These are phyloP conservation scores for Mycosarcoma mackinlayi DNA, from an alignment of 1,284 basidiomycete genomes.

Conservation along the genomic window DNA sequence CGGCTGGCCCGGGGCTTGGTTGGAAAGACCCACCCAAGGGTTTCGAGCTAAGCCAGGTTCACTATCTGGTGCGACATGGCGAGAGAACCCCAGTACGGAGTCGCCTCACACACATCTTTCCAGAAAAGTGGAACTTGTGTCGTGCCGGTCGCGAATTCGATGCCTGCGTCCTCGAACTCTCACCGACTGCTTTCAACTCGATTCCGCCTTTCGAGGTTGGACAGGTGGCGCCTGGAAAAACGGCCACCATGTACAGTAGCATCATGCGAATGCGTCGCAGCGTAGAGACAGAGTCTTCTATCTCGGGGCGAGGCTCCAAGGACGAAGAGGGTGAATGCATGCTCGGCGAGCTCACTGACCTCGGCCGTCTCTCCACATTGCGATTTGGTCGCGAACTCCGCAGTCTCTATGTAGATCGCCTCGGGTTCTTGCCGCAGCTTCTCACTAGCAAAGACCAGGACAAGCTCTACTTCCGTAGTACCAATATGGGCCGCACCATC, in stretches of 20 bases:
- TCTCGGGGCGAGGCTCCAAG: constrained; percentile 18
- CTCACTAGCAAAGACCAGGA: constrained; percentile 44
- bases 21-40: constrained; percentile 55
- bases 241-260: constrained; percentile 33
- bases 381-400: constrained; percentile 76
- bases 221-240: constrained; percentile 27
- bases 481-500: constrained; percentile 80
- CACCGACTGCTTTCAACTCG: constrained; percentile 13
- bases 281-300: constrained; percentile 44
- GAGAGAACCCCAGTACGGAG: constrained; percentile 64
- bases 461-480: constrained; percentile 71
- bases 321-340: constrained; percentile 69
- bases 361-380: constrained; percentile 79
- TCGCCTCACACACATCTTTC: constrained; percentile 58
- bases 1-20: constrained; percentile 47
- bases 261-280: constrained; percentile 47
- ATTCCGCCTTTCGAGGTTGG: constrained; percentile 36
- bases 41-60: constrained; percentile 58
- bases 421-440: constrained; percentile 68
- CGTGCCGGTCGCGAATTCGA: constrained; percentile 58
- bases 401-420: constrained; percentile 77
- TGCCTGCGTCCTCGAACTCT: constrained; percentile 51
- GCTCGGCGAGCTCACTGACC: constrained; percentile 81
- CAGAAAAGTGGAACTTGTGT: constrained; percentile 63
- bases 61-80: constrained; percentile 64